A percentile compares a stretch with the other conserved stretches of the same genome.
Conservation (phyloP, 805 yeast species). For the Starmerella stigmatis region DNA sequence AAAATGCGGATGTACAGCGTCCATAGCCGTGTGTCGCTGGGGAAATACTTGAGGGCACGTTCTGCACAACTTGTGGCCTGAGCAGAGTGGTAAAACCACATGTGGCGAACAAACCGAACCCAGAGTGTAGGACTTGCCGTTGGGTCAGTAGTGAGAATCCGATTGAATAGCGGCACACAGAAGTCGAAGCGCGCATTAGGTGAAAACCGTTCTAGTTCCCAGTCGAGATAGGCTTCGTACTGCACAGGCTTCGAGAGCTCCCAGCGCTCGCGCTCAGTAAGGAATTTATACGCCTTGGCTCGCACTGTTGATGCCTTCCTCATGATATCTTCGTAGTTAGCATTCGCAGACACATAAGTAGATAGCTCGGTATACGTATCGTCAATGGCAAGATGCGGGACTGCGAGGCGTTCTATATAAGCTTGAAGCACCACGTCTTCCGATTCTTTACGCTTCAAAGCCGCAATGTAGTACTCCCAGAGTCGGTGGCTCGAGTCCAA, state of each 20-base stretch:
- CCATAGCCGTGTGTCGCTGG: not conserved
- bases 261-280: slow-evolving; percentile 5
- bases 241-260: not conserved
- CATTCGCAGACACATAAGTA: not conserved
- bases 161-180: not conserved
- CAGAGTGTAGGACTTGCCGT: not conserved
- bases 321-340: not conserved
- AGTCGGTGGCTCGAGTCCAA: slow-evolving; percentile 4
- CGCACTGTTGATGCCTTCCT: not conserved
- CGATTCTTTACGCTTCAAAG: not conserved
- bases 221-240: not conserved
- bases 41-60: not conserved
- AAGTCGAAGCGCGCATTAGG: slow-evolving; percentile 1
- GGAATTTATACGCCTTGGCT: not conserved
- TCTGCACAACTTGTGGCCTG: not conserved
- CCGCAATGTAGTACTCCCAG: not conserved
- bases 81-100: not conserved
- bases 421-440: not conserved
- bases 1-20: not conserved
- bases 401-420: not conserved
- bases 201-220: slow-evolving; percentile 3
- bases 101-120: slow-evolving; percentile 1
- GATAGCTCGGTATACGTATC: not conserved
- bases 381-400: slow-evolving; percentile 2
- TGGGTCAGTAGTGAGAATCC: not conserved